Evolutionary conservation across 148 eudicot species (phyloP).

Genomic region (Euryodendron excelsum): DNA sequence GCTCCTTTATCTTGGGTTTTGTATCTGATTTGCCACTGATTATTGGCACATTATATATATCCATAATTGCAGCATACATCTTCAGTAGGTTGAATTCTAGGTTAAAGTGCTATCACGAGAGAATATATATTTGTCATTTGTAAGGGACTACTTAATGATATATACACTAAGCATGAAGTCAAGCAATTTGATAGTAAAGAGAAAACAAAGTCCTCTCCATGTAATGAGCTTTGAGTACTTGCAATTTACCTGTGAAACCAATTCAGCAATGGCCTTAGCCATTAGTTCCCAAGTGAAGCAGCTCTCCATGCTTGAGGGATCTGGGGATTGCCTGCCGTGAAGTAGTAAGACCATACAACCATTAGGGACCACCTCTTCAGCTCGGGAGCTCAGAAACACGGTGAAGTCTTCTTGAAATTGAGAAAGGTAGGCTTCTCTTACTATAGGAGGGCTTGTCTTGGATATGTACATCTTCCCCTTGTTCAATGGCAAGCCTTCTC

Average conservation of each 20-base stretch:
- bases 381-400: conserved; percentile 33
- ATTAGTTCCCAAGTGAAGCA: conserved; percentile 27
- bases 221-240: neutral
- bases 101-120: too few relatives aligned
- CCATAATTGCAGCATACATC: too few relatives aligned
- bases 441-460: conserved; percentile 24
- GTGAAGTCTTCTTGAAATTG: conserved; percentile 41
- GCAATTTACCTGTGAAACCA: conserved; percentile 26
- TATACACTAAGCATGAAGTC: too few relatives aligned
- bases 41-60: too few relatives aligned
- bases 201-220: too few relatives aligned
- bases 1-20: too few relatives aligned
- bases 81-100: too few relatives aligned
- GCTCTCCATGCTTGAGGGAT: neutral
- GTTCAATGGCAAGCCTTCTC: conserved; percentile 31
- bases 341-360: conserved; percentile 33
- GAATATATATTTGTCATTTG: too few relatives aligned
- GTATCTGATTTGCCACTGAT: too few relatives aligned
- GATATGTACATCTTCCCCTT: conserved; percentile 41
- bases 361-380: conserved; percentile 31
- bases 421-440: conserved; percentile 31
- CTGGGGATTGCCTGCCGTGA: conserved; percentile 29
- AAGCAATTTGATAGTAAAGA: too few relatives aligned
- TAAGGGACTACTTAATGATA: too few relatives aligned
- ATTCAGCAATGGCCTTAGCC: conserved; percentile 15